A percentile compares a stretch with the other conserved stretches of the same genome.
These are phyloP conservation scores for Phytopythium vexans DNA, from an alignment of 352 stramenopile genomes.

Conservation along the genomic window DNA sequence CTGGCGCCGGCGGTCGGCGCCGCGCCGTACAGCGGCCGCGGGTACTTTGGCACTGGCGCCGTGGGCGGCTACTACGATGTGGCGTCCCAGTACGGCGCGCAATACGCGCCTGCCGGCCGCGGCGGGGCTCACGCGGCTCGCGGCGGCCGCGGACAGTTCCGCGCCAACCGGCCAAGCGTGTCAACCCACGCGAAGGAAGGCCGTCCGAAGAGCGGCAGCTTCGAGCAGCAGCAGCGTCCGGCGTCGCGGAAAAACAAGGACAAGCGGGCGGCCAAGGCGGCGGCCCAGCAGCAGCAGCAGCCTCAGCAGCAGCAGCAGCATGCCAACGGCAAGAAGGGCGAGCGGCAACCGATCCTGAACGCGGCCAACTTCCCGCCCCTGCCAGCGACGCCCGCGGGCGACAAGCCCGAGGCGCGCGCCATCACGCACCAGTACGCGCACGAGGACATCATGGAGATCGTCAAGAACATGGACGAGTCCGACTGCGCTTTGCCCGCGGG, in stretches of 20 bases:
- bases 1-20: conserved; percentile 29
- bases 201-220: conserved; percentile 50
- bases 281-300: conserved; percentile 24
- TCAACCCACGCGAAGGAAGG: conserved; percentile 32
- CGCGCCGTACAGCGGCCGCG: conserved; percentile 47
- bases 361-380: conserved; percentile 82
- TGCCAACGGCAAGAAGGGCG: conserved; percentile 37
- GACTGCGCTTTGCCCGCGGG: conserved; percentile 68
- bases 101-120: conserved; percentile 23
- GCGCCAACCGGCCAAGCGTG: conserved; percentile 33
- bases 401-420: conserved; percentile 32
- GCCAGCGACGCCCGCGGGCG: conserved; percentile 30
- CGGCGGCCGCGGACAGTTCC: conserved; percentile 18
- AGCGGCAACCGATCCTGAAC: conserved; percentile 79
- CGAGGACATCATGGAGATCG: conserved; percentile 91
- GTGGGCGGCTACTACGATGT: conserved; percentile 69
- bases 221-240: conserved; percentile 38
- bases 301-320: conserved; percentile 14
- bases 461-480: conserved; percentile 89
- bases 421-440: conserved; percentile 79
- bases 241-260: conserved; percentile 61
- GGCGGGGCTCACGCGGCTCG: conserved; percentile 14
- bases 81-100: conserved; percentile 37
- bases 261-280: conserved; percentile 47
- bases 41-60: conserved; percentile 60